phyloP scores from a whole-genome alignment of 441 rosid species.

The Erodium chrysanthum region DNA sequence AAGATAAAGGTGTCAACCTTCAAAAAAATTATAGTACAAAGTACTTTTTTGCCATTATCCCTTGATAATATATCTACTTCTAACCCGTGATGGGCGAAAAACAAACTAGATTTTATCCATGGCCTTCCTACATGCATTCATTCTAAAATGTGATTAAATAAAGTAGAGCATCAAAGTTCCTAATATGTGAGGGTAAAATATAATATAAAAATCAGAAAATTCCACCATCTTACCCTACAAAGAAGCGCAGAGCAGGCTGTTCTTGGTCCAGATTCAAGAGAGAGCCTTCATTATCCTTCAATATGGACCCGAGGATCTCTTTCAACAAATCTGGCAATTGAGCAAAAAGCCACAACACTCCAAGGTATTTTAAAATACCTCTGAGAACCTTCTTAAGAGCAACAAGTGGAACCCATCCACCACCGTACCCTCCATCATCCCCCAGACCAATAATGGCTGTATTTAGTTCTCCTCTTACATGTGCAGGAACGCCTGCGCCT shows the following conservation, averaged over 20 bases:
- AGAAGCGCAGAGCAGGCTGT: slow-evolving; percentile 95
- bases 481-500: slow-evolving; percentile 72
- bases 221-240: slow-evolving; percentile 72
- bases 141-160: neutral
- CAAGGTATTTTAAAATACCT: slow-evolving; percentile 84
- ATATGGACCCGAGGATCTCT: slow-evolving; percentile 85
- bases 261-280: slow-evolving; percentile 96
- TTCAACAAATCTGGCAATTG: slow-evolving; percentile 76
- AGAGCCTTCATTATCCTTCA: slow-evolving; percentile 93
- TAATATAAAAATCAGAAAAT: neutral
- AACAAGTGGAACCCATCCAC: slow-evolving; percentile 99
- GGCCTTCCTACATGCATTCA: slow-evolving; percentile 1
- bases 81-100: neutral
- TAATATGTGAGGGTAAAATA: neutral
- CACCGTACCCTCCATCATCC: slow-evolving; percentile 99
- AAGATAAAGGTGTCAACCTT: too few species aligned
- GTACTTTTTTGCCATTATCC: too few species aligned
- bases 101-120: neutral
- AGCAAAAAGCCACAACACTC: slow-evolving; percentile 82
- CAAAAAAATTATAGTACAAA: too few species aligned
- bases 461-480: slow-evolving; percentile 87
- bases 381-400: slow-evolving; percentile 95
- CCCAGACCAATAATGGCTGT: slow-evolving; percentile 96
- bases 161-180: neutral
- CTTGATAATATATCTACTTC: neutral